These are phyloP conservation scores for Backusella tarrabulga DNA, from an alignment of 192 early-diverging fungal genomes.

Conservation along the genomic window DNA sequence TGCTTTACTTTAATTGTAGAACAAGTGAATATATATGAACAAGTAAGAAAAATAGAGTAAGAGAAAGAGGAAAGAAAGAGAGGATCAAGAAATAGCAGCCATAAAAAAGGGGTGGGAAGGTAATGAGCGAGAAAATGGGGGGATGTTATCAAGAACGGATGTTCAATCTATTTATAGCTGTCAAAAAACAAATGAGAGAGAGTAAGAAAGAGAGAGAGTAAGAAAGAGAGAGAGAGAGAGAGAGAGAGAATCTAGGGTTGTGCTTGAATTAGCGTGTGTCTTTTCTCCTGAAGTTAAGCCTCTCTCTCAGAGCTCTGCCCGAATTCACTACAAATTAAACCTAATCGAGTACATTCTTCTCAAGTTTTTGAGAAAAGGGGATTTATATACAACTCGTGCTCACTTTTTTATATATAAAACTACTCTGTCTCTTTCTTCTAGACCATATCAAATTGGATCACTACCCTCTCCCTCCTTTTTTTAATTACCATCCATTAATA, in stretches of 20 bases:
- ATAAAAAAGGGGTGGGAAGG: conserved; percentile 2
- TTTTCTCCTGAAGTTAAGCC: neutral
- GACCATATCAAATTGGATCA: neutral
- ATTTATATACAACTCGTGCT: neutral
- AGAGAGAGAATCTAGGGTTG: neutral
- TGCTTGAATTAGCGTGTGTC: neutral
- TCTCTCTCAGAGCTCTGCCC: neutral
- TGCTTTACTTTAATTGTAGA: neutral
- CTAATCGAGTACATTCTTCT: neutral
- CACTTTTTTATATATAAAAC: neutral
- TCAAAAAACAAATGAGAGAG: neutral
- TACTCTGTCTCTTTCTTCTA: neutral
- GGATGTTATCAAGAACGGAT: neutral
- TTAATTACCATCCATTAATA: neutral
- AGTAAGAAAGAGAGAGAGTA: neutral
- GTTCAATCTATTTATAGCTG: conserved; percentile 4
- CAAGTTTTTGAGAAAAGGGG: neutral
- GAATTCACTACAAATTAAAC: neutral
- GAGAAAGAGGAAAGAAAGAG: neutral
- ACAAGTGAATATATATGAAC: neutral
- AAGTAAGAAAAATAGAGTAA: neutral
- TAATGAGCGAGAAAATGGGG: neutral
- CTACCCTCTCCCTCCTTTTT: neutral
- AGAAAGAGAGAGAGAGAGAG: neutral
- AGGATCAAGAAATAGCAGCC: neutral